Conservation (phyloP, 495 filamentous ascomycete genomes). For the Aspergillus panamensis region DNA sequence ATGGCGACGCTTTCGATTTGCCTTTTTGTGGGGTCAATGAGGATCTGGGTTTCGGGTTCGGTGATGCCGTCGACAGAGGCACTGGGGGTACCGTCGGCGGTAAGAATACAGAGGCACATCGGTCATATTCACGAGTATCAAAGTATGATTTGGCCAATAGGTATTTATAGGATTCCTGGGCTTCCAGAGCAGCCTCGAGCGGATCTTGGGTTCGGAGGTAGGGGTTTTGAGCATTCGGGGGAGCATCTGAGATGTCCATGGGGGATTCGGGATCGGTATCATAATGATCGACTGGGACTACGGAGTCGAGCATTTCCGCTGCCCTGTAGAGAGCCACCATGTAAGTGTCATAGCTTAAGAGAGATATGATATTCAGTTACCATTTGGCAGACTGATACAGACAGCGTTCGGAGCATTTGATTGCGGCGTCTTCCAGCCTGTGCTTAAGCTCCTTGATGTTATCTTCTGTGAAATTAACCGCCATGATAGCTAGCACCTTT, state of each 20-base stretch:
- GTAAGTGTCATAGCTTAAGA: not conserved
- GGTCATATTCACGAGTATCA: constrained; percentile 92
- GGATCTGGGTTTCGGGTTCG: constrained; percentile 40
- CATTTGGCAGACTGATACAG: constrained; percentile 97
- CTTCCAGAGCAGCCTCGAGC: constrained; percentile 72
- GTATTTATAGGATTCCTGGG: constrained; percentile 74
- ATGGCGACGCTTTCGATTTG: constrained; percentile 50
- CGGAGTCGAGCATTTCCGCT: constrained; percentile 85
- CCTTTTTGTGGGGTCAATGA: constrained; percentile 46
- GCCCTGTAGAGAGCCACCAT: constrained; percentile 55
- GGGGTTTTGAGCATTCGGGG: constrained; percentile 37
- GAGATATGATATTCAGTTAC: constrained; percentile 43
- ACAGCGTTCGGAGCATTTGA: constrained; percentile 91
- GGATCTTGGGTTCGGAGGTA: constrained; percentile 52
- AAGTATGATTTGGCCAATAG: constrained; percentile 93
- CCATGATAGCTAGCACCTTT: constrained; percentile 26
- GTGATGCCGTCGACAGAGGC: constrained; percentile 48
- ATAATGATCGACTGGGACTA: constrained; percentile 50
- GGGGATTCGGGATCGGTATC: constrained; percentile 58
- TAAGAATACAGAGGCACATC: constrained; percentile 86
- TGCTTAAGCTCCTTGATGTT: constrained; percentile 51
- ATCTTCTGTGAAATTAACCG: constrained; percentile 35
- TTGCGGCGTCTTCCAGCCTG: constrained; percentile 73
- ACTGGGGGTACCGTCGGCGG: constrained; percentile 66
- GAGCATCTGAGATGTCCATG: constrained; percentile 48